Base-by-base conservation (phyloP, 2,329 filamentous ascomycete species). In the Ilyonectria robusta region DNA sequence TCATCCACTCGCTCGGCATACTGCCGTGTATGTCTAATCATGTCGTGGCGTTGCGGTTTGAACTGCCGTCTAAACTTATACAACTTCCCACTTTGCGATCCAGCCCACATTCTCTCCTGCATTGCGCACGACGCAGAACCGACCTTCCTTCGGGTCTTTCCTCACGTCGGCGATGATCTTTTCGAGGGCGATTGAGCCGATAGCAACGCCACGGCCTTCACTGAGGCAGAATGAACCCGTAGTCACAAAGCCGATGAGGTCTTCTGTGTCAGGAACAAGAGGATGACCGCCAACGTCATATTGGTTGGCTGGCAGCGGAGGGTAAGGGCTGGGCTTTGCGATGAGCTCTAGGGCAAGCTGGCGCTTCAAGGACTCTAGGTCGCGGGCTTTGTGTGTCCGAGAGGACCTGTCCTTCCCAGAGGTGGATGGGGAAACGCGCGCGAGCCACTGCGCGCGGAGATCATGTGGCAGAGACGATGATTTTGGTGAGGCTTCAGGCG, bases 211-310 rank as follows among this genome's bases (percentile, higher is more conserved):
- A 71, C 87, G 88, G 0, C 95, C 96, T 70, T 92, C 89, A 2
- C 89, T 88, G 2, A 98, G 86, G 75, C 92, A 94, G 78, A 92
- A 97, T 57, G 93, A 92, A 0, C 95, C 96, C 1, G 92, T 92
- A 2, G 94, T 98, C 26, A 98, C 91, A 78, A 97, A 99, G 0
- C 96, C 96, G 57, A 98, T 88, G 13, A 98, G 84, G 78, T 98
- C 93, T 23, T 88, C 85, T 68, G 90, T 90, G 10, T 86, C 85
- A 0, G 95, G 95, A n/a, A 94, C 89, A 0, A 90, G 77, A 1
- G 92, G 91, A 72, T 93, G 89, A 0, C 84, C 83, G 26, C 80
- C 77, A 81, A 86, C 78, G 68, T 81, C 79, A 57, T 72, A 77
- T 62, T 77, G 78, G 67, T 80, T 84, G 13, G 76, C 74, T 4